Evolutionary conservation across 768 basidiomycete species (phyloP).

Genomic region (Pholiota microspora): DNA sequence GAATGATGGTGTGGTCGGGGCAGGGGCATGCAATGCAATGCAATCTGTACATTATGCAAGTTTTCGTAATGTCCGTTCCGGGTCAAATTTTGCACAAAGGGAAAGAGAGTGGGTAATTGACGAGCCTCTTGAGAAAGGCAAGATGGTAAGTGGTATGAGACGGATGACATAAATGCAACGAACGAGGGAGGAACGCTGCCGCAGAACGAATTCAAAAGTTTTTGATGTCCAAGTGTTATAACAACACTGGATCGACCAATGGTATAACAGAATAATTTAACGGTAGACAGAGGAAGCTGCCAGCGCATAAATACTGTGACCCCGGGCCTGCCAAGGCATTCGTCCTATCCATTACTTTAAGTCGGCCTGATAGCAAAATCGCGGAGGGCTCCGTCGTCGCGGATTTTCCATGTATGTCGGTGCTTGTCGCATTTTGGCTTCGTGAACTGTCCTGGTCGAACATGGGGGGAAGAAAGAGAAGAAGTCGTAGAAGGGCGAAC

Average conservation of each 20-base stretch:
- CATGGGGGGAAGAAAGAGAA: background rate
- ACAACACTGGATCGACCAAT: conserved; percentile 2
- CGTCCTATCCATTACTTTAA: background rate
- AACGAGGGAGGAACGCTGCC: conserved; percentile 26
- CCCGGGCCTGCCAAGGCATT: conserved; percentile 1
- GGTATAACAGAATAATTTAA: background rate
- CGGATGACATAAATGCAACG: background rate
- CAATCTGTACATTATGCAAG: conserved; percentile 6
- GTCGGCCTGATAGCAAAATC: background rate
- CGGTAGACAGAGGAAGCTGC: background rate
- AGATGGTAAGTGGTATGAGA: background rate
- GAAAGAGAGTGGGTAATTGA: background rate
- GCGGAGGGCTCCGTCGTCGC: background rate
- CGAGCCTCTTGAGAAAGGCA: too few species aligned
- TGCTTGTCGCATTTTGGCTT: background rate
- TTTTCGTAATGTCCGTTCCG: conserved; percentile 10
- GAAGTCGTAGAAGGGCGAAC: conserved; percentile 4
- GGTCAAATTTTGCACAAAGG: conserved; percentile 6
- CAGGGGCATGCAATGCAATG: background rate
- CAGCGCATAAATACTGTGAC: conserved; percentile 1
- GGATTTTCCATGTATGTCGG: background rate
- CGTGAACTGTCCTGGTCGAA: background rate
- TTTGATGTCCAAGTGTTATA: background rate
- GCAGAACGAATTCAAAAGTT: background rate
- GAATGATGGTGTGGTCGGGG: background rate